A percentile compares a stretch with the other conserved stretches of the same genome.
Evolutionary conservation across 176 grass and related monocot genomes (phyloP).

Genomic region (Musa acuminata): DNA sequence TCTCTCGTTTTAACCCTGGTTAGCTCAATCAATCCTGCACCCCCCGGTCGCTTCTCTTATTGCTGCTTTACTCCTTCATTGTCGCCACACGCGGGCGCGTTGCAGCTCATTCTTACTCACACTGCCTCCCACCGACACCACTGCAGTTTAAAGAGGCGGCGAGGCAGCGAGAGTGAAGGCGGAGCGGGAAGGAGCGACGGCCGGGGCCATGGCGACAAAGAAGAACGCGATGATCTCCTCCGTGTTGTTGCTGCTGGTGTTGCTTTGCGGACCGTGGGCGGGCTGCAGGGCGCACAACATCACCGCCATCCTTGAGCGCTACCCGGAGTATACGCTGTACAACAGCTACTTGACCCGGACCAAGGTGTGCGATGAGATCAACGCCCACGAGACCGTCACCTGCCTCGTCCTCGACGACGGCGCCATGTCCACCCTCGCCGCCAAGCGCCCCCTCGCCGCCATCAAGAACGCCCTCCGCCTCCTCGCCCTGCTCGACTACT

Average conservation of each 20-base stretch:
- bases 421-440: slow-evolving; percentile 67
- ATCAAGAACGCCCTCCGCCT: slow-evolving; percentile 89
- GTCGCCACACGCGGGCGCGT: neutral
- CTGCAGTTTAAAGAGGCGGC: neutral
- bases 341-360: slow-evolving; percentile 86
- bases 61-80: neutral
- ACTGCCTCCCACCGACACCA: neutral
- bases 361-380: slow-evolving; percentile 96
- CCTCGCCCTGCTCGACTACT: slow-evolving; percentile 91
- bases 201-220: neutral
- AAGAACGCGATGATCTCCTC: slow-evolving; percentile 23
- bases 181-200: neutral
- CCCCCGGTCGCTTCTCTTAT: neutral
- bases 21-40: neutral
- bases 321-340: slow-evolving; percentile 67
- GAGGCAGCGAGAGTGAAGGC: neutral
- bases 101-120: neutral
- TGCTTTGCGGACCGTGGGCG: neutral
- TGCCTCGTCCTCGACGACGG: slow-evolving; percentile 79
- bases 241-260: slow-evolving; percentile 17
- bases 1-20: neutral
- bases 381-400: slow-evolving; percentile 66
- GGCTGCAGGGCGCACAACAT: slow-evolving; percentile 54
- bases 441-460: slow-evolving; percentile 64
- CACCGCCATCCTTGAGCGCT: slow-evolving; percentile 63